These are phyloP conservation scores for Penicillium sp. DNA, from an alignment of 2,329 filamentous ascomycete genomes.

Conservation along the genomic window DNA sequence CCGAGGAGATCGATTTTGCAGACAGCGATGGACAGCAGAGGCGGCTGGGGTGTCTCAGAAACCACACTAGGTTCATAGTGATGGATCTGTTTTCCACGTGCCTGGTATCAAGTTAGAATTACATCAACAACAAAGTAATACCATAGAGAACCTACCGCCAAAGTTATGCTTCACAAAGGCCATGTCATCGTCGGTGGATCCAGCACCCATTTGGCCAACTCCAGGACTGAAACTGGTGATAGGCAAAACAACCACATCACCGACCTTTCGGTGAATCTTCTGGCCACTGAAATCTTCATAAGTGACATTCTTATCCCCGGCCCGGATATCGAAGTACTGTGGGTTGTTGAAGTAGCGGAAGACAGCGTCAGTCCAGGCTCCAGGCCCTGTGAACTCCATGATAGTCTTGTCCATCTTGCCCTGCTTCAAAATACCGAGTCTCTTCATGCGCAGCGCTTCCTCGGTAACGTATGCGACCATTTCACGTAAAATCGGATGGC, in stretches of 20 bases:
- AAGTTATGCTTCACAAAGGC: constrained; percentile 97
- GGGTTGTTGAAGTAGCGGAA: constrained; percentile 93
- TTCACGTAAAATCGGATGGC: constrained; percentile 86
- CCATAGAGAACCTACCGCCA: constrained; percentile 61
- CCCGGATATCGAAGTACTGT: constrained; percentile 77
- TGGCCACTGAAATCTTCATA: constrained; percentile 90
- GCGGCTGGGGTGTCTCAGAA: background rate
- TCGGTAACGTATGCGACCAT: constrained; percentile 83
- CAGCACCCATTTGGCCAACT: constrained; percentile 87
- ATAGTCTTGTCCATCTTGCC: constrained; percentile 68
- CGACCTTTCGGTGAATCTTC: constrained; percentile 76
- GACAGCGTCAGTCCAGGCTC: constrained; percentile 87
- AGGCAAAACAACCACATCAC: constrained; percentile 88
- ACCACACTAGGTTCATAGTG: constrained; percentile 21
- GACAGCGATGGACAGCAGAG: background rate
- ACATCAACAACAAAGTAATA: background rate
- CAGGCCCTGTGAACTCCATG: constrained; percentile 92
- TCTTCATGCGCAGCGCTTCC: constrained; percentile 73
- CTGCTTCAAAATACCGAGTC: constrained; percentile 60
- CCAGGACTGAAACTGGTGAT: constrained; percentile 98
- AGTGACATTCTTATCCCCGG: constrained; percentile 68
- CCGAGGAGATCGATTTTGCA: too few species aligned
- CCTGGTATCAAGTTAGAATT: constrained; percentile 23
- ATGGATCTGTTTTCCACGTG: constrained; percentile 40
- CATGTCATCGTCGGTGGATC: constrained; percentile 86